Evolutionary conservation across 257 asterid species (phyloP), one percentile per base, ranked within the genome.

Genomic region (Jasminum sambac): DNA sequence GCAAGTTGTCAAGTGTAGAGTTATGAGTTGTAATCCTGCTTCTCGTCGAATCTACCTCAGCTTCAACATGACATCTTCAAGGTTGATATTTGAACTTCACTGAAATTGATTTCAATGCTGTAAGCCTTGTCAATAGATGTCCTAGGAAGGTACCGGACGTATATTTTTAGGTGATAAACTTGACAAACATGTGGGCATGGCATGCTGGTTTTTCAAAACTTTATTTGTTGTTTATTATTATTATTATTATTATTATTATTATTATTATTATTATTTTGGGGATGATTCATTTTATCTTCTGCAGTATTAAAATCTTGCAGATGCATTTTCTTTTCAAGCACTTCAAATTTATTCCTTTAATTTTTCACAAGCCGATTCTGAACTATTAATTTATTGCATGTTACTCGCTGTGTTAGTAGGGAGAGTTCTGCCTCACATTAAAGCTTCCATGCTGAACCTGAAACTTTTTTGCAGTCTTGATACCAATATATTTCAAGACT

Each of bases 1-100:
- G 67, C 99, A 95, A 89, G 99, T 91, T 76, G 96, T 95, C 40
- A 91, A 91, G 81, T 95, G 98, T 76, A 84, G 98, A 81, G 97
- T 95, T 66, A 85, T 87, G 61, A 88, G 87, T 63, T 86, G 88
- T 66, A 72, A 72, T 40, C 92, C 95, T 67, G 82, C 87, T 46
- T 81, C 95, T 37, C 88, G 76, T 75, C 74, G 96, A 71, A 89
- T 95, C 72, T 79, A 69, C 83, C 95, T 95, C 75, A 95, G 98
- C 79, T 95, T 95, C 81, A 85, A 83, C 65, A 78, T 85, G 78
- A 84, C 84, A 67, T 84, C 92, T 12, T 52, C 78, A 73, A 95
- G 98, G 99, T 95, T 74, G 71, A 84, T 79, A 37, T 58, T 58
- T 73, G 38, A 63, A 44, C 63, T 59, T 65, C 52, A n/a, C 67